phyloP scores from a whole-genome alignment of 2,329 filamentous ascomycete genomes.

The Colletotrichum scovillei region DNA sequence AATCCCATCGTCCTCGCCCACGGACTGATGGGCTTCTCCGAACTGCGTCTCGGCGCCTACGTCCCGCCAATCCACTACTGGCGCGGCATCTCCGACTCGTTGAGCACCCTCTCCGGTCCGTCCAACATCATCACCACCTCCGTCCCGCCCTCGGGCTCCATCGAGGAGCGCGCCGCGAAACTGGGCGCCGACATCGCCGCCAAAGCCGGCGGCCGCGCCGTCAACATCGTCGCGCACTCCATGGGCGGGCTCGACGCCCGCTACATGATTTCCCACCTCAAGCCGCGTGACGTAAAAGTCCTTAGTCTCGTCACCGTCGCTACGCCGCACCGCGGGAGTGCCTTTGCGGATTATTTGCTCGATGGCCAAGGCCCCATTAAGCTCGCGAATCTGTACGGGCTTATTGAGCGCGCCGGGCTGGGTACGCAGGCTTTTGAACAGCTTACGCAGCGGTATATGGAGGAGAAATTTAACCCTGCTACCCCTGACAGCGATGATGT shows the following conservation, averaged over 20 bases:
- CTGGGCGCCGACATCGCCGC: slow-evolving; percentile 66
- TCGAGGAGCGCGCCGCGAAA: slow-evolving; percentile 68
- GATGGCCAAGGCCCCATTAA: slow-evolving; percentile 56
- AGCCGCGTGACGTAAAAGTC: slow-evolving; percentile 58
- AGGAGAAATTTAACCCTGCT: slow-evolving; percentile 66
- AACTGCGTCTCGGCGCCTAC: slow-evolving; percentile 62
- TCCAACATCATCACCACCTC: slow-evolving; percentile 69
- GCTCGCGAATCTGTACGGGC: slow-evolving; percentile 65
- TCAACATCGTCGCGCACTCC: slow-evolving; percentile 81
- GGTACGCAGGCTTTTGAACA: slow-evolving; percentile 71
- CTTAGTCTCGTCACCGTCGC: slow-evolving; percentile 65
- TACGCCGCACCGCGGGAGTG: slow-evolving; percentile 64
- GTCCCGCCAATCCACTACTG: slow-evolving; percentile 72
- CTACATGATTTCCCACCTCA: slow-evolving; percentile 71
- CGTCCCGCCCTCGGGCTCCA: slow-evolving; percentile 70
- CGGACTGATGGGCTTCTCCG: slow-evolving; percentile 72
- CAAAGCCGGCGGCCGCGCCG: slow-evolving; percentile 62
- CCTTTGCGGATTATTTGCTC: slow-evolving; percentile 66
- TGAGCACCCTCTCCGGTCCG: slow-evolving; percentile 62
- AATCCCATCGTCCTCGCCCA: slow-evolving; percentile 74
- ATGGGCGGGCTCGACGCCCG: slow-evolving; percentile 75
- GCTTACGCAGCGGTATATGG: slow-evolving; percentile 69
- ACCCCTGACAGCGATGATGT: slow-evolving; percentile 65
- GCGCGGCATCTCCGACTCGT: slow-evolving; percentile 71
- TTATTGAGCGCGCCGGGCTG: slow-evolving; percentile 63